Percentiles rank a stretch among this genome's conserved stretches.
phyloP scores from a whole-genome alignment of 768 basidiomycete genomes.

The Hydnomerulius pinastri region DNA sequence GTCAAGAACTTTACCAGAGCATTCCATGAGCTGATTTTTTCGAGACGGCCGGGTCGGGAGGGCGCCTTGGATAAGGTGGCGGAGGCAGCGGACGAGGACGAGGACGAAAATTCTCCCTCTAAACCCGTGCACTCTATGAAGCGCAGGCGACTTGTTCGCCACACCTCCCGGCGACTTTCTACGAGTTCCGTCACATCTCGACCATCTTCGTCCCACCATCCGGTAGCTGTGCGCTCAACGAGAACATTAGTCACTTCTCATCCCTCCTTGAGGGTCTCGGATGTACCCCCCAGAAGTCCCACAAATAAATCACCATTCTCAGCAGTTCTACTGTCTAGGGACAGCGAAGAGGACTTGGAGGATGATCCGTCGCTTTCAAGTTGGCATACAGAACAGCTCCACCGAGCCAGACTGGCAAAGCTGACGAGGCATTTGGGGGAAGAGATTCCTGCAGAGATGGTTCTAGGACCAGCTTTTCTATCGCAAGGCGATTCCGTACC shows the following conservation, averaged over 20 bases:
- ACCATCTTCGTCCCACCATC: neutral
- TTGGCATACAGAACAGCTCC: slow-evolving; percentile 23
- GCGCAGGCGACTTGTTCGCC: neutral
- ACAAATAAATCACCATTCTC: slow-evolving; percentile 14
- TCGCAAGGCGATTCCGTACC: neutral
- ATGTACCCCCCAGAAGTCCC: slow-evolving; percentile 13
- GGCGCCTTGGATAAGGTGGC: slow-evolving; percentile 2
- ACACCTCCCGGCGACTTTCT: slow-evolving; percentile 1
- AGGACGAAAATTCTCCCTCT: neutral
- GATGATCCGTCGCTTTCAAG: slow-evolving; percentile 2
- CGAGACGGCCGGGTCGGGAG: neutral
- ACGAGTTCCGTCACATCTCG: slow-evolving; percentile 1
- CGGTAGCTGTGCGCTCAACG: slow-evolving; percentile 2
- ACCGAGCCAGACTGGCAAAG: slow-evolving; percentile 37
- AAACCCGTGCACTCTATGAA: neutral
- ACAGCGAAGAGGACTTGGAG: slow-evolving; percentile 6
- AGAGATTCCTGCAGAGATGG: slow-evolving; percentile 39
- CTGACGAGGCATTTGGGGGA: slow-evolving; percentile 40
- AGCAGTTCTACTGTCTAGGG: slow-evolving; percentile 8
- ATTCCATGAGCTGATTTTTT: slow-evolving; percentile 38
- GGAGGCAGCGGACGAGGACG: slow-evolving; percentile 4
- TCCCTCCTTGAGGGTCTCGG: slow-evolving; percentile 12
- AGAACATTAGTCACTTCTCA: slow-evolving; percentile 5
- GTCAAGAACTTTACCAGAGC: slow-evolving; percentile 45
- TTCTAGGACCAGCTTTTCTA: slow-evolving; percentile 14